Evolutionary conservation across 148 eudicot genomes (phyloP).

Genomic region (Amaranthus hypochondriacus): DNA sequence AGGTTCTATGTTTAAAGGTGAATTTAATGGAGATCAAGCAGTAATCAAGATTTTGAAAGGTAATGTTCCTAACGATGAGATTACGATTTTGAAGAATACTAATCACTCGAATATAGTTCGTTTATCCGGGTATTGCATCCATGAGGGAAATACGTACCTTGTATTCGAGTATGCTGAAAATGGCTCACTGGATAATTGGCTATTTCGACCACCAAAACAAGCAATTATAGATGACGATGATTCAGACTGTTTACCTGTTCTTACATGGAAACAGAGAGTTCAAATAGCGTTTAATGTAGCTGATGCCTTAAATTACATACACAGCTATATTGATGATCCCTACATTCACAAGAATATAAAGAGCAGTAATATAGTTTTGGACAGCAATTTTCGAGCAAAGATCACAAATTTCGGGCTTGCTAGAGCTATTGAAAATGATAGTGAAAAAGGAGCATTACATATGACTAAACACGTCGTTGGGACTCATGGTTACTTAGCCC

Average conservation of each 20-base stretch:
- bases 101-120: constrained; percentile 65
- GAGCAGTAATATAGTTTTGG: constrained; percentile 61
- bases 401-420: constrained; percentile 73
- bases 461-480: constrained; percentile 80
- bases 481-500: constrained; percentile 72
- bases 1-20: constrained; percentile 54
- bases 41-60: constrained; percentile 67
- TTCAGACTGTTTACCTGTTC: constrained; percentile 16
- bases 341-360: constrained; percentile 76
- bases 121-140: constrained; percentile 65
- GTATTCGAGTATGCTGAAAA: constrained; percentile 71
- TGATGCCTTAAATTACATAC: constrained; percentile 70
- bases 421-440: constrained; percentile 36
- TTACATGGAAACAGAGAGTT: constrained; percentile 67
- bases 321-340: constrained; percentile 69
- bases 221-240: constrained; percentile 15
- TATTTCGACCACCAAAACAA: constrained; percentile 15
- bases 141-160: constrained; percentile 64
- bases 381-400: constrained; percentile 50
- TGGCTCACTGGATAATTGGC: constrained; percentile 53
- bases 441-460: constrained; percentile 32
- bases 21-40: constrained; percentile 60
- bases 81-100: constrained; percentile 52
- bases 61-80: constrained; percentile 52
- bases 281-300: constrained; percentile 62